Percentiles rank a stretch among this genome's conserved stretches.
Conservation (phyloP, 306 rosid genomes). For the Leucaena leucocephala region DNA sequence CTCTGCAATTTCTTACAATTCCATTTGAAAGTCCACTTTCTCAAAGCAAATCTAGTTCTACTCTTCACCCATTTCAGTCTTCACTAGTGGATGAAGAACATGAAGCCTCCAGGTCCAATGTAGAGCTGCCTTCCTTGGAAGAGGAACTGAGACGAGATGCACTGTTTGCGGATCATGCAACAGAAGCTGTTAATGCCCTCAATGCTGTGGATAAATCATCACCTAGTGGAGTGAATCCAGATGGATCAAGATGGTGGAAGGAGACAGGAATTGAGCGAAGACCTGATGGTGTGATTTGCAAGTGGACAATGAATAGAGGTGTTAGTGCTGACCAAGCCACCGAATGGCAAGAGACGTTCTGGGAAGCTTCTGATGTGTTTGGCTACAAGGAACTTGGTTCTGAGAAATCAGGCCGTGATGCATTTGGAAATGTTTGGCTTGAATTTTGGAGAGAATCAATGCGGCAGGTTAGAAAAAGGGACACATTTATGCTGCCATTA, state of each 20-base stretch:
- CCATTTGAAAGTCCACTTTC: constrained; percentile 70
- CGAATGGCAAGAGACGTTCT: constrained; percentile 91
- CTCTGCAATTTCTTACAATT: constrained; percentile 53
- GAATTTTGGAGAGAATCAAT: constrained; percentile 93
- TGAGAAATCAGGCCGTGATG: constrained; percentile 94
- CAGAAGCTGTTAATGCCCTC: constrained; percentile 79
- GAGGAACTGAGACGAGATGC: constrained; percentile 56
- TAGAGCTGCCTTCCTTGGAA: constrained; percentile 52
- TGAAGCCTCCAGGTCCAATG: constrained; percentile 41
- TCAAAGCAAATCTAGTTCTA: constrained; percentile 39
- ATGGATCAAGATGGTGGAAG: constrained; percentile 92
- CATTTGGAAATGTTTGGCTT: constrained; percentile 84
- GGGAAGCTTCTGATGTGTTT: constrained; percentile 94
- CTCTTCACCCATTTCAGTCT: constrained; percentile 81
- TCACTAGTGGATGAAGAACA: constrained; percentile 50
- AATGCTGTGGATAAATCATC: constrained; percentile 37
- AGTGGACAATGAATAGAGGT: constrained; percentile 87
- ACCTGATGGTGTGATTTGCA: constrained; percentile 85
- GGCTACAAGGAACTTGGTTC: constrained; percentile 97
- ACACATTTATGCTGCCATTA: constrained; percentile 15
- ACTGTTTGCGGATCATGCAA: constrained; percentile 64
- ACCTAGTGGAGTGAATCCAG: constrained; percentile 60
- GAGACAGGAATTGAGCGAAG: constrained; percentile 80
- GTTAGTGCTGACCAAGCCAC: constrained; percentile 71
- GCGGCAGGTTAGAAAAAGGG: constrained; percentile 61